Conservation (phyloP, 139 green algal genomes). For the Coccomyxa sp. region DNA sequence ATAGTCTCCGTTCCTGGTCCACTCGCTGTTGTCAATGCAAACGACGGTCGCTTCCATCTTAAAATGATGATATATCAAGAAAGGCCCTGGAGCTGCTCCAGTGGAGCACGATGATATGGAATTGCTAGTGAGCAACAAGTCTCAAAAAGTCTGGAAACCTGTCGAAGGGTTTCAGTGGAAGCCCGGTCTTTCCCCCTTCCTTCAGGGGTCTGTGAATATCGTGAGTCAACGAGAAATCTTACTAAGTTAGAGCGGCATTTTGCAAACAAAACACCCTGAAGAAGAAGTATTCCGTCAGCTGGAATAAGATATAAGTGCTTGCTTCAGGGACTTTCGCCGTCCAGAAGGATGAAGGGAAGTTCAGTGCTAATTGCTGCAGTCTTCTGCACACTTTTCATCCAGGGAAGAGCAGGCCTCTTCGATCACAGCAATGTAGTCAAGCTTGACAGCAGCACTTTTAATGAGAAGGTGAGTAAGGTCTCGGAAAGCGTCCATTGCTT, state of each 20-base stretch:
- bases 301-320: too few species aligned
- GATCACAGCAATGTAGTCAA: neutral
- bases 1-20: constrained; percentile 94
- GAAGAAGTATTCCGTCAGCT: too few species aligned
- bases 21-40: constrained; percentile 96
- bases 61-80: neutral
- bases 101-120: neutral
- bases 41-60: constrained; percentile 83
- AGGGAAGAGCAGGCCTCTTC: neutral
- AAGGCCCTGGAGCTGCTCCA: neutral
- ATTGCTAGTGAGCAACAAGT: neutral
- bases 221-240: too few species aligned
- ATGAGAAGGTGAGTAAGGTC: neutral
- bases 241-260: too few species aligned
- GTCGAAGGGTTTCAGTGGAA: too few species aligned
- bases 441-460: neutral
- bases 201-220: too few species aligned
- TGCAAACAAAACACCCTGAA: too few species aligned
- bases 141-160: neutral
- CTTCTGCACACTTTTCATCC: too few species aligned
- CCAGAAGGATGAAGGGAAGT: too few species aligned
- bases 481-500: neutral
- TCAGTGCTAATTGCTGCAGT: too few species aligned
- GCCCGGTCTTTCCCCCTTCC: too few species aligned
- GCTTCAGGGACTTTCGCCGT: too few species aligned